Conservation (phyloP, 2,329 filamentous ascomycete genomes). For the Huntiella bhutanensis region DNA sequence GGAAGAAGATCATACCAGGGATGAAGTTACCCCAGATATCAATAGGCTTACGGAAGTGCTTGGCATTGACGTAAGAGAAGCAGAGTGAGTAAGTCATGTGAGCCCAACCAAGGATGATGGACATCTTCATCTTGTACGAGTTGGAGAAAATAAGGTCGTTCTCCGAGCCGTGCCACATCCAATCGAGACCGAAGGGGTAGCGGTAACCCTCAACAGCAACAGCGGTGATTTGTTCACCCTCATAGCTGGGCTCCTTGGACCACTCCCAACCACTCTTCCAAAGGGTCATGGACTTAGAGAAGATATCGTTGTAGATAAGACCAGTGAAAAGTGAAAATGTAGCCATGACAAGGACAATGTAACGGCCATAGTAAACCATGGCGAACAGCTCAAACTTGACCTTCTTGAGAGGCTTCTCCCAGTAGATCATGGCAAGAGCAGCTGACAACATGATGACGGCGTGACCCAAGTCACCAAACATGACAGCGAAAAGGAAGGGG, state of each 20-base stretch:
- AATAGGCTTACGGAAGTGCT: conserved; percentile 83
- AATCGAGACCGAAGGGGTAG: conserved; percentile 91
- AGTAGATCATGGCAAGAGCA: conserved; percentile 86
- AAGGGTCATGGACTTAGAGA: conserved; percentile 79
- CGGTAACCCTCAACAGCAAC: conserved; percentile 56
- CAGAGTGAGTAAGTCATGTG: conserved; percentile 98
- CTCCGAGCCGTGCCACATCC: conserved; percentile 89
- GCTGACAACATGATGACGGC: conserved; percentile 74
- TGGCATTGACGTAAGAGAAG: conserved; percentile 80
- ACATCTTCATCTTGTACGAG: conserved; percentile 99
- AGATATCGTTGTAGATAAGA: conserved; percentile 92
- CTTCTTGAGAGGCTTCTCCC: conserved; percentile 84
- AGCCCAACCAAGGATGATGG: conserved; percentile 88
- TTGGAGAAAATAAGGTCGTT: conserved; percentile 93
- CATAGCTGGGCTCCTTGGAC: conserved; percentile 36
- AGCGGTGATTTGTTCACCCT: conserved; percentile 45
- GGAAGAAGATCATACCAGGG: conserved; percentile 98
- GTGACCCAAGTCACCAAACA: conserved; percentile 97
- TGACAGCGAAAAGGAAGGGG: conserved; percentile 98
- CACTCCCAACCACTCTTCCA: conserved; percentile 86
- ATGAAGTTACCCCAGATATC: conserved; percentile 97
- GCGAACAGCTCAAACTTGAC: conserved; percentile 82
- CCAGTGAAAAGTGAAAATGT: conserved; percentile 94
- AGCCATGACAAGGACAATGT: conserved; percentile 97
- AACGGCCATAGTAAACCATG: conserved; percentile 97